Evolutionary conservation across 305 asterid genomes (phyloP).

Genomic region (Solanum hybrid): DNA sequence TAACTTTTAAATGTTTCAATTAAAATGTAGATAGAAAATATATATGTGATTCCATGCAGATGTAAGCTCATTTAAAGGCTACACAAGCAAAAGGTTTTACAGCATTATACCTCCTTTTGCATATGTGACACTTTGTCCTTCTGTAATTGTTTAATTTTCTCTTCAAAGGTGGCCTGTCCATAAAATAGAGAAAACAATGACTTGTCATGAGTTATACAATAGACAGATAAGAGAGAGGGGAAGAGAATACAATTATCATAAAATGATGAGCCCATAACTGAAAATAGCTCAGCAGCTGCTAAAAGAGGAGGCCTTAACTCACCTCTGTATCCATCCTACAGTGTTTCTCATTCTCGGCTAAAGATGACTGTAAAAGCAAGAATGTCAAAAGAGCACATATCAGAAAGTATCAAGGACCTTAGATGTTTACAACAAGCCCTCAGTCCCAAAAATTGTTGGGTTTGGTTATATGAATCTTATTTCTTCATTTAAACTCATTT

Average conservation of each 20-base stretch:
- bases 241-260: not conserved
- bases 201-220: not conserved
- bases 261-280: not conserved
- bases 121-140: constrained; percentile 34
- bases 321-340: constrained; percentile 43
- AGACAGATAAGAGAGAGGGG: not conserved
- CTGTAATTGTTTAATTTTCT: constrained; percentile 33
- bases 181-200: not conserved
- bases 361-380: constrained; percentile 16
- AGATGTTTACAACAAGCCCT: not conserved
- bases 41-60: not conserved
- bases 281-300: not conserved
- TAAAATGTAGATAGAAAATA: not conserved
- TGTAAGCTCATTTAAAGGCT: not conserved
- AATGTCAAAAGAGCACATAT: constrained; percentile 2
- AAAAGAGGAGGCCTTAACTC: constrained; percentile 6
- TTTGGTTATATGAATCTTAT: not conserved
- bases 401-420: not conserved
- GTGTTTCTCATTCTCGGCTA: constrained; percentile 27
- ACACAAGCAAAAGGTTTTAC: not conserved
- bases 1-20: not conserved
- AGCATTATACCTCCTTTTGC: constrained; percentile 37
- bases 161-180: constrained; percentile 34
- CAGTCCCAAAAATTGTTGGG: not conserved
- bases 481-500: not conserved